phyloP scores from a whole-genome alignment of 2,329 filamentous ascomycete genomes.

The Xylaria multiplex region DNA sequence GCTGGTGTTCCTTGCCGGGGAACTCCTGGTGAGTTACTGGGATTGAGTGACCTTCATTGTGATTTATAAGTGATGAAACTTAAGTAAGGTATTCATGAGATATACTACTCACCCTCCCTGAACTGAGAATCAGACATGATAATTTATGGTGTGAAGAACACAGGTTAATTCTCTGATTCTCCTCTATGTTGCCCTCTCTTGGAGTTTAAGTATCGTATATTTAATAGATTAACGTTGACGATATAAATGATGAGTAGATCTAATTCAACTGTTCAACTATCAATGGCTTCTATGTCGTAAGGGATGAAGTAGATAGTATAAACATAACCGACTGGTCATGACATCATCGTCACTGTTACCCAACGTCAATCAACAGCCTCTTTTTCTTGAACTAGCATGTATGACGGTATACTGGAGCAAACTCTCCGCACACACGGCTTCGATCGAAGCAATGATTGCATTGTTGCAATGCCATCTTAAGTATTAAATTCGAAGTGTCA shows the following conservation, averaged over 20 bases:
- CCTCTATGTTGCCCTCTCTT: background rate
- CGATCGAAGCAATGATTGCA: background rate
- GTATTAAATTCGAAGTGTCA: background rate
- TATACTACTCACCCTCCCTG: slow-evolving; percentile 47
- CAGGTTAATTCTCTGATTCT: background rate
- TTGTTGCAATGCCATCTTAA: background rate
- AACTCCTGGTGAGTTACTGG: slow-evolving; percentile 56
- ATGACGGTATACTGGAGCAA: slow-evolving; percentile 41
- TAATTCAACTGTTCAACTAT: background rate
- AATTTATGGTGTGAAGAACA: background rate
- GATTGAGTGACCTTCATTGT: slow-evolving; percentile 51
- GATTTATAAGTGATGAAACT: slow-evolving; percentile 1
- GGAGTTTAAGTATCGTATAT: background rate
- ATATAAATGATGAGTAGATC: background rate
- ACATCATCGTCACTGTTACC: slow-evolving; percentile 43
- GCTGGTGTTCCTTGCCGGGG: slow-evolving; percentile 56
- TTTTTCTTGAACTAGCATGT: slow-evolving; percentile 27
- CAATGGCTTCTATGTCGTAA: background rate
- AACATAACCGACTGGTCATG: slow-evolving; percentile 38
- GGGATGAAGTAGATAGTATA: background rate
- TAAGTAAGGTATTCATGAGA: too few relatives aligned
- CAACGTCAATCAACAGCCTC: slow-evolving; percentile 35
- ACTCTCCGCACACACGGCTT: slow-evolving; percentile 23
- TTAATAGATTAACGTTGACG: background rate
- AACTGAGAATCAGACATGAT: slow-evolving; percentile 50